These are phyloP conservation scores for Ophiognomonia clavigignenti-juglandacearum DNA, from an alignment of 2,329 filamentous ascomycete genomes.

Conservation along the genomic window DNA sequence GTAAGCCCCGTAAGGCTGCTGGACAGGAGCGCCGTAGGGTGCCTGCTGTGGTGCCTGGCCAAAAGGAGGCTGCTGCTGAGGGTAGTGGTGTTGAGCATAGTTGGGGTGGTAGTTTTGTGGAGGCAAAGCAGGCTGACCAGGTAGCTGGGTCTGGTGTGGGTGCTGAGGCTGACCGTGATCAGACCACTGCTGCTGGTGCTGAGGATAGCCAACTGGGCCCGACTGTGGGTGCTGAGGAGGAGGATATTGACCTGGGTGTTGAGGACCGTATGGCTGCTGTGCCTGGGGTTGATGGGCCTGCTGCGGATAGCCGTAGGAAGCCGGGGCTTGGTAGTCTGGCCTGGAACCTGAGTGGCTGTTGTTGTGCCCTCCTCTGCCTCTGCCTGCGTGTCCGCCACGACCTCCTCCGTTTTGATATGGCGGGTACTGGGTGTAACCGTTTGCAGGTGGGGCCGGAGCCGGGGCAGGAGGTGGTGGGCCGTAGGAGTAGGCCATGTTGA, in stretches of 20 bases:
- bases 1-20: constrained; percentile 27
- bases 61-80: constrained; percentile 32
- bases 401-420: constrained; percentile 31
- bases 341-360: constrained; percentile 32
- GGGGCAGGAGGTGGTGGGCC: constrained; percentile 50
- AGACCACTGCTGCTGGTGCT: constrained; percentile 35
- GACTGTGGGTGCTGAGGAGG: constrained; percentile 30
- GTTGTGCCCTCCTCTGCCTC: constrained; percentile 35
- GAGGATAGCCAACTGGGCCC: constrained; percentile 32
- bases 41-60: constrained; percentile 32
- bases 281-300: constrained; percentile 24
- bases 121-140: constrained; percentile 42
- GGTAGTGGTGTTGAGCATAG: constrained; percentile 52
- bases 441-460: constrained; percentile 37
- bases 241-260: constrained; percentile 22
- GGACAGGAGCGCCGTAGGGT: constrained; percentile 23
- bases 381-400: constrained; percentile 32
- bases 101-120: constrained; percentile 54
- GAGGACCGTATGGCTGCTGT: constrained; percentile 25
- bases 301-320: constrained; percentile 41
- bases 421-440: constrained; percentile 34
- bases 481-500: constrained; percentile 48
- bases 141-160: constrained; percentile 26
- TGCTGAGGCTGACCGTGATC: constrained; percentile 31
- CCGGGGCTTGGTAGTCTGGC: constrained; percentile 34